Conservation (phyloP, 2,329 filamentous ascomycete genomes). For the Tothia fuscella region DNA sequence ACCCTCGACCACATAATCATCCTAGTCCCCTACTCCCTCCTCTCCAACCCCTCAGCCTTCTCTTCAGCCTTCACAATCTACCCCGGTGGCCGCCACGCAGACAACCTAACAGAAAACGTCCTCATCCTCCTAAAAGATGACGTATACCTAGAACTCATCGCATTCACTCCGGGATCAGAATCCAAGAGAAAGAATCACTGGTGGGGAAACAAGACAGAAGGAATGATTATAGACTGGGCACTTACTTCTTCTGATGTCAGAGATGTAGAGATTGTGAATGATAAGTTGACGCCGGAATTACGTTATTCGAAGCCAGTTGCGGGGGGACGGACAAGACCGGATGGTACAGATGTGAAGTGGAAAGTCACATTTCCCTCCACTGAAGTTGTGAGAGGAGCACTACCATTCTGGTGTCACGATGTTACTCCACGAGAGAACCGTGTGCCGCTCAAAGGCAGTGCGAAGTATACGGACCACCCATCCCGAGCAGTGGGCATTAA, state of each 20-base stretch:
- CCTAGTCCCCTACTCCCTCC: conserved; percentile 43
- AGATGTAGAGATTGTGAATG: conserved; percentile 1
- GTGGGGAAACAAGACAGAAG: conserved; percentile 44
- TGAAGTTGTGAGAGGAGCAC: conserved; percentile 34
- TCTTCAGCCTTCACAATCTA: conserved; percentile 44
- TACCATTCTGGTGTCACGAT: conserved; percentile 52
- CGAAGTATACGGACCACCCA: conserved; percentile 34
- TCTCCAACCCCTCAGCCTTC: conserved; percentile 38
- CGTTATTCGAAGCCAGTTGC: conserved; percentile 37
- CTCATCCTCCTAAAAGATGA: conserved; percentile 52
- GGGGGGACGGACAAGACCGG: conserved; percentile 43
- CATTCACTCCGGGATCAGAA: conserved; percentile 39
- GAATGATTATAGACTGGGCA: conserved; percentile 48
- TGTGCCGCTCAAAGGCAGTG: conserved; percentile 35
- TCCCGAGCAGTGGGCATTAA: conserved; percentile 37
- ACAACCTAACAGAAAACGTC: conserved; percentile 48
- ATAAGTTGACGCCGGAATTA: conserved; percentile 18
- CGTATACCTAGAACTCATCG: conserved; percentile 54
- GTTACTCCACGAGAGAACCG: conserved; percentile 43
- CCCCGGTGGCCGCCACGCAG: conserved; percentile 50
- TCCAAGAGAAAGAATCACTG: conserved; percentile 31
- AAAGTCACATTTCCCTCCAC: conserved; percentile 37
- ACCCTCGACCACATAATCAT: conserved; percentile 53
- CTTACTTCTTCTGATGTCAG: conserved; percentile 27
- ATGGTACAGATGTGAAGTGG: conserved; percentile 49